phyloP scores from a whole-genome alignment of 2,329 filamentous ascomycete species.

The Penicillium sp. region DNA sequence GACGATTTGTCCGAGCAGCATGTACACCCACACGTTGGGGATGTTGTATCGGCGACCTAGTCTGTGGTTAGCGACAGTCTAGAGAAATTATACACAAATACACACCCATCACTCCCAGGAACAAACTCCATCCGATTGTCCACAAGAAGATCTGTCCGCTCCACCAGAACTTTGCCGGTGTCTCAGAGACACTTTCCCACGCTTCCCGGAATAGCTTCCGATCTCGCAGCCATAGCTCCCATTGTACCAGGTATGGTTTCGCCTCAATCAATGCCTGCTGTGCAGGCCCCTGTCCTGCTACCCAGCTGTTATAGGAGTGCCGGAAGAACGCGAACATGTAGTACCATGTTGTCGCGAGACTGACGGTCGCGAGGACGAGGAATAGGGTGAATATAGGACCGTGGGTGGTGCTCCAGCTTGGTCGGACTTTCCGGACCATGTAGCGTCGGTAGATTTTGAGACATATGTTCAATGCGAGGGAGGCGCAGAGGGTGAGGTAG shows the following conservation, averaged over 20 bases:
- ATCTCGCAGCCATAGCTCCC: constrained; percentile 57
- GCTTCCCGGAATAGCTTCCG: constrained; percentile 55
- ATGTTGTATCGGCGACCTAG: constrained; percentile 56
- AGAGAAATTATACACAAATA: neutral
- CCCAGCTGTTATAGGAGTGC: constrained; percentile 55
- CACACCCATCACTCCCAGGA: constrained; percentile 59
- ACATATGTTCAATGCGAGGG: constrained; percentile 4
- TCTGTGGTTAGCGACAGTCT: neutral
- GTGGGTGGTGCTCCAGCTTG: constrained; percentile 11
- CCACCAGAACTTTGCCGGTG: constrained; percentile 61
- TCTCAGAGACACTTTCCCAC: constrained; percentile 57
- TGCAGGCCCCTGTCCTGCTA: constrained; percentile 28
- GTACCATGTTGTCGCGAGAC: constrained; percentile 47
- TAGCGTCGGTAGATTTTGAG: constrained; percentile 10
- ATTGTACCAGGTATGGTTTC: constrained; percentile 5
- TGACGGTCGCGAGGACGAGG: constrained; percentile 47
- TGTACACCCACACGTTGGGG: constrained; percentile 57
- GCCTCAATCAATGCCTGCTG: constrained; percentile 27
- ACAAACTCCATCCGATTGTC: constrained; percentile 56
- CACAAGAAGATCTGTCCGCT: constrained; percentile 61
- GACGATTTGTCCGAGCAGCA: constrained; percentile 60
- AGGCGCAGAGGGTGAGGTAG: constrained; percentile 6
- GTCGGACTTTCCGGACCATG: constrained; percentile 7
- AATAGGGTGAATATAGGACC: constrained; percentile 26
- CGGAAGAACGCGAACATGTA: constrained; percentile 47